Evolutionary conservation across 495 filamentous ascomycete species (phyloP).

Genomic region (Halenospora varia): DNA sequence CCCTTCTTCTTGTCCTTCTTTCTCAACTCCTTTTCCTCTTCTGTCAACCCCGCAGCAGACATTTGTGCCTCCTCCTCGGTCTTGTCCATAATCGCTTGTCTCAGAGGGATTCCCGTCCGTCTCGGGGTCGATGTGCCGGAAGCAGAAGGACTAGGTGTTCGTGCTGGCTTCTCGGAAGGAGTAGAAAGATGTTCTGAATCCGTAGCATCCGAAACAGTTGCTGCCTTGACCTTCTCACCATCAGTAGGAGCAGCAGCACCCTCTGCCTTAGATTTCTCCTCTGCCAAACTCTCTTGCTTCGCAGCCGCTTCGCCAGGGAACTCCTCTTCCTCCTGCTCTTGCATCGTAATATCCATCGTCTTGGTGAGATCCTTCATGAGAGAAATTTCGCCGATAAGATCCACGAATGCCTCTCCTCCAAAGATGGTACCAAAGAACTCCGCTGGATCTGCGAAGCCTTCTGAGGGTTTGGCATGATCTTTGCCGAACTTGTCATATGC

Average conservation of each 20-base stretch:
- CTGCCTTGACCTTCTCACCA: too few species aligned
- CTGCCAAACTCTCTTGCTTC: conserved; percentile 43
- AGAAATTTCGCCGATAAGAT: conserved; percentile 87
- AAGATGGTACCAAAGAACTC: conserved; percentile 99
- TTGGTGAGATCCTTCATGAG: conserved; percentile 88
- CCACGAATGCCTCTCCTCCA: conserved; percentile 90
- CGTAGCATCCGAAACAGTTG: conserved; percentile 10
- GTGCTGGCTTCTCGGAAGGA: conserved; percentile 12
- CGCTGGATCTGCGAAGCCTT: conserved; percentile 91
- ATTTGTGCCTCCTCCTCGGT: conserved; percentile 80
- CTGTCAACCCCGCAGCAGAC: conserved; percentile 62
- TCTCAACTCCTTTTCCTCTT: conserved; percentile 72
- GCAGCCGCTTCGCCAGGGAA: conserved; percentile 45
- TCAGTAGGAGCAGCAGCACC: conserved; percentile 7
- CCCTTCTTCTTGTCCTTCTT: conserved; percentile 84
- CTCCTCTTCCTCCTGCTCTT: conserved; percentile 62
- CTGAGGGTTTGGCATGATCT: conserved; percentile 78
- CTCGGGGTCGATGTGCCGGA: conserved; percentile 55
- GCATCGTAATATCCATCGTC: conserved; percentile 87
- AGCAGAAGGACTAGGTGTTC: conserved; percentile 12
- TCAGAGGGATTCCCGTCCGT: conserved; percentile 61
- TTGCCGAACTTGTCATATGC: conserved; percentile 97
- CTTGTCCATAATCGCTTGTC: conserved; percentile 83
- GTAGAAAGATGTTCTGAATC: conserved; percentile 7
- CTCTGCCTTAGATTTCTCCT: conserved; percentile 13